These are phyloP conservation scores for Chrysoporthe deuterocubensis DNA, from an alignment of 2,329 filamentous ascomycete species.

Conservation along the genomic window DNA sequence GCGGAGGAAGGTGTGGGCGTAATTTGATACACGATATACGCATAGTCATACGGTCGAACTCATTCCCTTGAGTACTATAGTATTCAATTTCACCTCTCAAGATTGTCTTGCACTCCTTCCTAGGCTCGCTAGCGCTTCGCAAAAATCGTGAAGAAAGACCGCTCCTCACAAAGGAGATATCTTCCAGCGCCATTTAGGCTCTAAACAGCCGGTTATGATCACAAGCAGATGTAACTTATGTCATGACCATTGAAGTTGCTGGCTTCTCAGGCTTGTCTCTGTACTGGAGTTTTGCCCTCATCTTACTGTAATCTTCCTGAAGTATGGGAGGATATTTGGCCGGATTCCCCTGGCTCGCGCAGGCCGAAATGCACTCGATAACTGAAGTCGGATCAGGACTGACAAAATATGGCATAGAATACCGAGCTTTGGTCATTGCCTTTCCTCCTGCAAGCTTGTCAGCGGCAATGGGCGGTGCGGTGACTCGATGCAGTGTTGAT, in stretches of 20 bases:
- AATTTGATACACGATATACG: too few relatives aligned
- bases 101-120: too few relatives aligned
- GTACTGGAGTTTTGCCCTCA: conserved; percentile 29
- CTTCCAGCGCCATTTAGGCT: too few relatives aligned
- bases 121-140: background rate
- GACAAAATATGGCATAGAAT: conserved; percentile 64
- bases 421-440: conserved; percentile 42
- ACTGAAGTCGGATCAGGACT: conserved; percentile 51
- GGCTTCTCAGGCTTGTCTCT: conserved; percentile 16
- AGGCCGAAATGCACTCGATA: conserved; percentile 56
- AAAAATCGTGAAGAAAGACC: background rate
- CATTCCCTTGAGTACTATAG: too few relatives aligned
- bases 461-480: conserved; percentile 15
- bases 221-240: too few relatives aligned
- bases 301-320: conserved; percentile 28
- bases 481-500: conserved; percentile 28
- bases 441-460: conserved; percentile 42
- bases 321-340: conserved; percentile 50
- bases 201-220: too few relatives aligned
- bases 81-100: too few relatives aligned
- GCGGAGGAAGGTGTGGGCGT: too few relatives aligned
- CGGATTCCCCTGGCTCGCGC: conserved; percentile 44
- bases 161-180: background rate
- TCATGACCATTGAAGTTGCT: background rate
- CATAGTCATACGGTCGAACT: too few relatives aligned